phyloP scores from a whole-genome alignment of 116 monocot species.

The Trichopus zeylanicus region DNA sequence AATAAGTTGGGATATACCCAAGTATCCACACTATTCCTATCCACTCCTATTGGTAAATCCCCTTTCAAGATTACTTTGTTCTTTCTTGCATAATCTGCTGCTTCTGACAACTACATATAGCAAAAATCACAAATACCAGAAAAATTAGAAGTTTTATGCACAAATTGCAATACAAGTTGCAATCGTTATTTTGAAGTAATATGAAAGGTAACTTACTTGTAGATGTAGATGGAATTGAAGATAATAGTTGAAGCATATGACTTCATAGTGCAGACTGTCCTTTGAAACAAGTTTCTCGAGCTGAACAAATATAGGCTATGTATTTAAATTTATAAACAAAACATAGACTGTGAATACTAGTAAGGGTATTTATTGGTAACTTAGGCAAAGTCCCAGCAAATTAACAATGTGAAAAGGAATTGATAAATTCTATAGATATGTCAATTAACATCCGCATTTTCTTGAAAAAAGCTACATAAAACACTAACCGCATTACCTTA shows the following conservation, averaged over 20 bases:
- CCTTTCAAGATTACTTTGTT: conserved; percentile 87
- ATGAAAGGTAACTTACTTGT: conserved; percentile 45
- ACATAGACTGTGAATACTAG: background rate
- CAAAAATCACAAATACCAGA: background rate
- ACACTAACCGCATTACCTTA: conserved; percentile 37
- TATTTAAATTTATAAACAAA: background rate
- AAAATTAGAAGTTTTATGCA: no score
- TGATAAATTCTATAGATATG: no score
- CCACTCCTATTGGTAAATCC: conserved; percentile 92
- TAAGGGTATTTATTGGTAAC: background rate
- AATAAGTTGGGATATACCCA: conserved; percentile 88
- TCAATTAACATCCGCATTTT: no score
- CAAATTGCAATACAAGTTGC: no score
- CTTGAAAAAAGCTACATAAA: background rate
- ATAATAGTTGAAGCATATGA: conserved; percentile 81
- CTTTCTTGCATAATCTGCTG: conserved; percentile 67
- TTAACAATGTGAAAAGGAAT: background rate
- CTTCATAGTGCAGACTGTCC: conserved; percentile 66
- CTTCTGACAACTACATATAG: conserved; percentile 57
- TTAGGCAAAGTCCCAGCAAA: background rate
- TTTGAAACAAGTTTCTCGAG: conserved; percentile 77
- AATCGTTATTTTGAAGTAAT: background rate
- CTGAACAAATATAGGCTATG: conserved; percentile 21
- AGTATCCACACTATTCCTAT: conserved; percentile 86
- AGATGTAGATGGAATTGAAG: conserved; percentile 88